These are phyloP conservation scores for Gryganskiella cystojenkinii DNA, from an alignment of 192 early-diverging fungal genomes.

Conservation along the genomic window DNA sequence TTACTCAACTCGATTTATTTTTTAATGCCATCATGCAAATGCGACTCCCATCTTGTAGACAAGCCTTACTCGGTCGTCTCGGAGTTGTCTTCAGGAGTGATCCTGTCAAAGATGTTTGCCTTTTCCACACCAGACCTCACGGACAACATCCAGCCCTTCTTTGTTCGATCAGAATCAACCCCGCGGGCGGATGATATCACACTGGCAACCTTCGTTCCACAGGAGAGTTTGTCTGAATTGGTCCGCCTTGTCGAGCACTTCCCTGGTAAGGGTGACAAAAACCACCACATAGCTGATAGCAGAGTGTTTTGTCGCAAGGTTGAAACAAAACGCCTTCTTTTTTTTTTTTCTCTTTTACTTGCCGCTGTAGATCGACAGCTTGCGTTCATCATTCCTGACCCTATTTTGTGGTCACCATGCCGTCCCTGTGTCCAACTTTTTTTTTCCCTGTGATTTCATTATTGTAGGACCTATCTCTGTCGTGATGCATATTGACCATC, in stretches of 20 bases:
- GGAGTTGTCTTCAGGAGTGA: constrained; percentile 22
- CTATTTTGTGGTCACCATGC: not conserved
- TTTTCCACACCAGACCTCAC: constrained; percentile 38
- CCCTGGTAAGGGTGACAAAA: constrained; percentile 53
- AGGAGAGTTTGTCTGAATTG: constrained; percentile 57
- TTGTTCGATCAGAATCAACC: constrained; percentile 31
- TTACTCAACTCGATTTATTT: too few relatives aligned
- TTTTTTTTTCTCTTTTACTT: constrained; percentile 5
- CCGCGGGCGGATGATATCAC: constrained; percentile 60
- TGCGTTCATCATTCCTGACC: too few relatives aligned
- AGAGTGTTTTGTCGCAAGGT: too few relatives aligned
- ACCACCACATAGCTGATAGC: not conserved
- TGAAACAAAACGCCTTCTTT: not conserved
- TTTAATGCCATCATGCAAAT: too few relatives aligned
- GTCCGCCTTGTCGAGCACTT: constrained; percentile 58
- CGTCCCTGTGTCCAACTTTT: not conserved
- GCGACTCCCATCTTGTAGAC: too few relatives aligned
- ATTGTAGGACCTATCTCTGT: constrained; percentile 64
- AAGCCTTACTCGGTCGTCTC: constrained; percentile 42
- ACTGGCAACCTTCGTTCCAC: constrained; percentile 57
- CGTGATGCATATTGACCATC: constrained; percentile 55
- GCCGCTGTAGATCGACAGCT: not conserved
- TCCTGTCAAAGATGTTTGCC: constrained; percentile 55
- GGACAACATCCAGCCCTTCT: constrained; percentile 52
- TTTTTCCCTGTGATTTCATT: not conserved